phyloP scores from a whole-genome alignment of 176 grass and related monocot genomes.

The Stipa capillata region DNA sequence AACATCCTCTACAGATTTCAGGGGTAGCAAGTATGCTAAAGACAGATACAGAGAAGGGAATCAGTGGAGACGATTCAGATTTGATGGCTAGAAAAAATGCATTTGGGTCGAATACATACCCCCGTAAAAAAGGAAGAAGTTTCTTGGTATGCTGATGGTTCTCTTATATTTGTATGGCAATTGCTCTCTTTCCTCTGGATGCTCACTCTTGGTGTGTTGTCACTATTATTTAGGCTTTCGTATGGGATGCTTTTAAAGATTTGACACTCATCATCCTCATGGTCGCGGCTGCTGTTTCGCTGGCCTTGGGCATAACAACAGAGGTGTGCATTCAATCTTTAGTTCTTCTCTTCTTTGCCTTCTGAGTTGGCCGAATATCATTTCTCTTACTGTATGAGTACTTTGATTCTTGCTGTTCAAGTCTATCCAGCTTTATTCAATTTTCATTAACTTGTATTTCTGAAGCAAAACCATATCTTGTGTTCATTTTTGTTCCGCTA shows the following conservation, averaged over 20 bases:
- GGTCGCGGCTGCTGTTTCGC: conserved; percentile 78
- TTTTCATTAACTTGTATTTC: neutral
- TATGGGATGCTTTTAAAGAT: conserved; percentile 95
- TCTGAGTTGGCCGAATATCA: neutral
- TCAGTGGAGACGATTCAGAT: conserved; percentile 53
- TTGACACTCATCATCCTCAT: conserved; percentile 93
- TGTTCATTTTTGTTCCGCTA: neutral
- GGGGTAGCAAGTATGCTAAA: conserved; percentile 68
- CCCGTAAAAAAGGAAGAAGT: conserved; percentile 83
- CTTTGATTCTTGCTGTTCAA: conserved; percentile 1
- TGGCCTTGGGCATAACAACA: conserved; percentile 87
- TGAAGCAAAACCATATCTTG: neutral
- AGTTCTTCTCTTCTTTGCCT: neutral
- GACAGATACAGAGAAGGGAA: conserved; percentile 49
- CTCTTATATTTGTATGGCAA: neutral
- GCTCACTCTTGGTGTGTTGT: neutral
- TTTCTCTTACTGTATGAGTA: neutral
- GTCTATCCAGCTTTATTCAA: neutral
- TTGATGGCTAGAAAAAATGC: conserved; percentile 41
- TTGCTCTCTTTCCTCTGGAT: neutral
- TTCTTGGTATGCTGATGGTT: conserved; percentile 45
- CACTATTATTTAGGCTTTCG: conserved; percentile 51
- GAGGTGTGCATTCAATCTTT: conserved; percentile 46
- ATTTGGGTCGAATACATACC: conserved; percentile 86
- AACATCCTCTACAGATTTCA: conserved; percentile 46